Evolutionary conservation across 116 monocot species (phyloP).

Genomic region (Papilionanthe hybrid): DNA sequence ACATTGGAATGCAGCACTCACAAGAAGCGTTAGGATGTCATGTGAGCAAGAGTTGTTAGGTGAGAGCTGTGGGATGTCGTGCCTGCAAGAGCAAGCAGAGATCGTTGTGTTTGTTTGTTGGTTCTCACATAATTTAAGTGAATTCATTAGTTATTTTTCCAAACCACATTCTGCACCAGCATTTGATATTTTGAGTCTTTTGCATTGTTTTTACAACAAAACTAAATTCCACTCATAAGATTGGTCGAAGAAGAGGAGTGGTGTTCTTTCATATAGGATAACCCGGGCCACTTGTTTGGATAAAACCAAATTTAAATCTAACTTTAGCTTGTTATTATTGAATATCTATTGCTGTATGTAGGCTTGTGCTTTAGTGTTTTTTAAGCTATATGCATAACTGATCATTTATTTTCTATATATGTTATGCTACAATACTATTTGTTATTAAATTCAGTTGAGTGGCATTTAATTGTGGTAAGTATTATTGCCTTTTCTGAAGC

Average conservation of each 20-base stretch:
- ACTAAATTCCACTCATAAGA: not conserved
- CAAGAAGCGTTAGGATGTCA: too few relatives aligned
- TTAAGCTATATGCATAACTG: not conserved
- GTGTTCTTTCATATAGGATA: not conserved
- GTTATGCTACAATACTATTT: not conserved
- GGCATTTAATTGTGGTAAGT: not conserved
- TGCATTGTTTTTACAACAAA: not conserved
- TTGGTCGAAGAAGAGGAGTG: not conserved
- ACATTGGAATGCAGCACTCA: too few relatives aligned
- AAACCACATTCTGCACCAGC: too few relatives aligned
- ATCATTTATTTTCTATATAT: not conserved
- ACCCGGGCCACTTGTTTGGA: not conserved
- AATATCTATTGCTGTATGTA: not conserved
- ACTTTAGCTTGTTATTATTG: not conserved
- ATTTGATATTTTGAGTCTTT: too few relatives aligned
- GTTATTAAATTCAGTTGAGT: not conserved
- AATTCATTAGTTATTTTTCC: too few relatives aligned
- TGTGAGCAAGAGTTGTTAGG: too few relatives aligned
- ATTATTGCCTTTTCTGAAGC: conserved; percentile 48
- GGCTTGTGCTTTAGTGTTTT: not conserved
- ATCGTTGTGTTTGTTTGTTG: too few relatives aligned
- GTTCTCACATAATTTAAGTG: too few relatives aligned
- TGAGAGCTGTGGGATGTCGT: too few relatives aligned
- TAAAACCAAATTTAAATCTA: not conserved
- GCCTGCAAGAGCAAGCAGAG: too few relatives aligned